Conservation (phyloP, 805 yeast genomes). For the Barnettozyma botsteinii region DNA sequence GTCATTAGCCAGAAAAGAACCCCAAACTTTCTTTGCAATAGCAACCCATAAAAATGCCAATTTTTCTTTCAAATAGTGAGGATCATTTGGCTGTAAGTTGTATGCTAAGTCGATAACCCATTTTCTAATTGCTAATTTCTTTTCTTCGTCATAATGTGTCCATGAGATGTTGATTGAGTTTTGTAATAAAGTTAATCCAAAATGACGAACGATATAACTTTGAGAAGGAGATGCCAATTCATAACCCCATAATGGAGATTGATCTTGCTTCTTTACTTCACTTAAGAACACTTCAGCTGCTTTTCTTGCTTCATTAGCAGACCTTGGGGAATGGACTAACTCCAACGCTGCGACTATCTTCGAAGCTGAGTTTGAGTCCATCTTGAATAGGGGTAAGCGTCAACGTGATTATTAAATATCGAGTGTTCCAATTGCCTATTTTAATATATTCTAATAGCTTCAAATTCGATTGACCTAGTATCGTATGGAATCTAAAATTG, state of each 20-base stretch:
- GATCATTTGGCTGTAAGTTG: conserved; percentile 58
- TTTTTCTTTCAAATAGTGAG: conserved; percentile 87
- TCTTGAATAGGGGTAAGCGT: conserved; percentile 21
- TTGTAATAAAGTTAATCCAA: conserved; percentile 77
- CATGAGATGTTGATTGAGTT: conserved; percentile 56
- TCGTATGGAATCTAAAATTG: no score
- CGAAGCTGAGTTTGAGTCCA: conserved; percentile 63
- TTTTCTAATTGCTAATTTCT: conserved; percentile 60
- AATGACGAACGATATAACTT: conserved; percentile 78
- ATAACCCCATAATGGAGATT: conserved; percentile 91
- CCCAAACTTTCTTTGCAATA: conserved; percentile 89
- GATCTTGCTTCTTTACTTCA: conserved; percentile 65
- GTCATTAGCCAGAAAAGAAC: conserved; percentile 46
- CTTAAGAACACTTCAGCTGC: conserved; percentile 68
- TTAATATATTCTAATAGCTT: no score
- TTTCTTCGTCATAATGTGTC: conserved; percentile 50
- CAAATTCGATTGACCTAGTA: no score
- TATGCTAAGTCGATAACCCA: conserved; percentile 81
- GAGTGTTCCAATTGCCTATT: not conserved
- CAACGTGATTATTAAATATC: no score
- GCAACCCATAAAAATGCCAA: conserved; percentile 88
- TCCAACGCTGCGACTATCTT: conserved; percentile 78
- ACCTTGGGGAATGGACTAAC: conserved; percentile 60
- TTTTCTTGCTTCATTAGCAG: conserved; percentile 51
- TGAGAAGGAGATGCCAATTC: conserved; percentile 64